Evolutionary conservation across 805 yeast genomes (phyloP).

Genomic region (Ogataea trehalophila): DNA sequence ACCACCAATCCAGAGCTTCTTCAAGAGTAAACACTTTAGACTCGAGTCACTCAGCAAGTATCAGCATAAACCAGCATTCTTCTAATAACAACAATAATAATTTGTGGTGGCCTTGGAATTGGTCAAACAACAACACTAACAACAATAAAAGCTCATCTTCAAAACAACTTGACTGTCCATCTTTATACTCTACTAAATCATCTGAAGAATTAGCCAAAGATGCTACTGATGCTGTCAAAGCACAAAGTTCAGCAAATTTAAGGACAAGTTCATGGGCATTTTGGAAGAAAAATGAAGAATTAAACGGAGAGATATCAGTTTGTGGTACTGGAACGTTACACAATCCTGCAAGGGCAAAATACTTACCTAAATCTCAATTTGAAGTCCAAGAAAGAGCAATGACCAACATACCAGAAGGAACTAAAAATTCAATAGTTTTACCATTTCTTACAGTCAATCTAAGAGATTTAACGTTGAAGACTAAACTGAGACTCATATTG

Average conservation of each 20-base stretch:
- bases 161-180: constrained; percentile 3
- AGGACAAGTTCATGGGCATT: constrained; percentile 30
- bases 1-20: background rate
- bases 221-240: constrained; percentile 20
- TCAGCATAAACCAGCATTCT: background rate
- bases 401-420: background rate
- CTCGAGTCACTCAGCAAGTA: background rate
- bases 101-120: constrained; percentile 19
- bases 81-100: background rate
- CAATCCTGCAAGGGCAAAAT: constrained; percentile 22
- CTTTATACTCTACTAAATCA: constrained; percentile 14
- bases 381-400: constrained; percentile 23
- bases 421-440: constrained; percentile 15
- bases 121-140: constrained; percentile 3
- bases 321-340: constrained; percentile 26
- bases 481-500: constrained; percentile 21
- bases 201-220: constrained; percentile 21
- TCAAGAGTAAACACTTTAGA: background rate
- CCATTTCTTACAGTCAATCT: constrained; percentile 25
- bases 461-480: constrained; percentile 23
- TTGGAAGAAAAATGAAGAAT: constrained; percentile 5
- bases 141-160: background rate
- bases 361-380: constrained; percentile 26
- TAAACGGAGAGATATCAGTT: constrained; percentile 24
- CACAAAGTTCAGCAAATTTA: constrained; percentile 12